Percentiles rank a stretch among this genome's conserved stretches.
These are phyloP conservation scores for Orobanche coerulescens DNA, from an alignment of 257 asterid genomes.

Conservation along the genomic window DNA sequence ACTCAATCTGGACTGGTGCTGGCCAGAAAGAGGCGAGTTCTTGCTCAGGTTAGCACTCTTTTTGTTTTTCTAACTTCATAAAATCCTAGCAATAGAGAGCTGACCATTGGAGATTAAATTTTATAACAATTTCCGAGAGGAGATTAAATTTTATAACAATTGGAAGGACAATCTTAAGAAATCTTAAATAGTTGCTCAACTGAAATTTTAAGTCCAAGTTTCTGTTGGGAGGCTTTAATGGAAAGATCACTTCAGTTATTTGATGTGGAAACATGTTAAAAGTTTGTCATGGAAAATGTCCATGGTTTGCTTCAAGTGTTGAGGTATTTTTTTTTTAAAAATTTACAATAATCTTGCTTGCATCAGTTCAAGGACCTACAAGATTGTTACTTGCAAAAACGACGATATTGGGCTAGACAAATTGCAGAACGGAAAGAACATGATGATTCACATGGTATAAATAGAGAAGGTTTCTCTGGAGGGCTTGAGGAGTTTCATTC, in stretches of 20 bases:
- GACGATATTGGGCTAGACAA: slow-evolving; percentile 47
- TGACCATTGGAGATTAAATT: no score
- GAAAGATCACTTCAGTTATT: not conserved
- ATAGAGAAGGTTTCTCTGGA: slow-evolving; percentile 46
- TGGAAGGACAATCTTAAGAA: not conserved
- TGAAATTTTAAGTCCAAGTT: not conserved
- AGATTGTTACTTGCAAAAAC: slow-evolving; percentile 74
- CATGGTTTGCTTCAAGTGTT: not conserved
- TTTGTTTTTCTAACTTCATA: no score
- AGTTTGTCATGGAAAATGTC: slow-evolving; percentile 14
- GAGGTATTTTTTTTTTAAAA: not conserved
- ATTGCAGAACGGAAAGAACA: slow-evolving; percentile 38
- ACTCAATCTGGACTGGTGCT: slow-evolving; percentile 50
- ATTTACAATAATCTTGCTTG: not conserved
- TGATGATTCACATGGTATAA: slow-evolving; percentile 27
- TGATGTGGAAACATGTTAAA: not conserved
- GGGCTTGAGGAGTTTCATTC: slow-evolving; percentile 79
- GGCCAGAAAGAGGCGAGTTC: slow-evolving; percentile 68
- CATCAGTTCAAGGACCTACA: slow-evolving; percentile 71
- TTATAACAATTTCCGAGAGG: slow-evolving; percentile 12
- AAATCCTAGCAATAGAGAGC: no score
- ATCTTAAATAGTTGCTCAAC: not conserved
- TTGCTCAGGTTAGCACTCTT: slow-evolving; percentile 60
- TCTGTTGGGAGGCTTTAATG: not conserved
- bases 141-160: not conserved